Evolutionary conservation across 192 early-diverging fungal genomes (phyloP).

Genomic region (Podila epicladia): DNA sequence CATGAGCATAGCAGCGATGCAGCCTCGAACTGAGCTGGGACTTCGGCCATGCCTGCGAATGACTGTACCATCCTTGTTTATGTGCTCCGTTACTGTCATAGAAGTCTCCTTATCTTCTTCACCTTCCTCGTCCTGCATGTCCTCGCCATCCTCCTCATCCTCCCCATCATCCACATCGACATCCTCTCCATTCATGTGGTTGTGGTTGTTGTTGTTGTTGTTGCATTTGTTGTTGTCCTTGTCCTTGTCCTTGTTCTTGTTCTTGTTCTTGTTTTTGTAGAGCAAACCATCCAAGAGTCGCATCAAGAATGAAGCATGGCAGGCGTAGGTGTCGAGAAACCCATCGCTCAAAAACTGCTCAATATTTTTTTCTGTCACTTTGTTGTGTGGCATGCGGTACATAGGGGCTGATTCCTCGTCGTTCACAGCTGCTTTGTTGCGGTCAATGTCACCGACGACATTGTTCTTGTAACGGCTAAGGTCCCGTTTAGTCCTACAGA

Average conservation of each 20-base stretch:
- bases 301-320: conserved; percentile 1
- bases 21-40: conserved; percentile 17
- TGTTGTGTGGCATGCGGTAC: conserved; percentile 8
- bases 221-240: too few species aligned
- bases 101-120: too few species aligned
- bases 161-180: too few species aligned
- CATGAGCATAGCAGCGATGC: conserved; percentile 18
- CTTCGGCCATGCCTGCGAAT: conserved; percentile 3
- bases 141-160: too few species aligned
- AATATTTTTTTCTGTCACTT: conserved; percentile 11
- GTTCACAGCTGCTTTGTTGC: too few species aligned
- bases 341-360: background rate
- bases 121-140: too few species aligned
- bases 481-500: conserved; percentile 11
- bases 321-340: conserved; percentile 6
- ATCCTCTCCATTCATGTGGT: too few species aligned
- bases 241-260: too few species aligned
- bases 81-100: too few species aligned
- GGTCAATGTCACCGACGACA: background rate
- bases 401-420: too few species aligned
- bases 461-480: background rate
- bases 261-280: too few species aligned
- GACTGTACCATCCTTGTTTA: background rate
- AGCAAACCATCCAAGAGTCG: conserved; percentile 20
- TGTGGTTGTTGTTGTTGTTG: too few species aligned